phyloP scores from a whole-genome alignment of 768 basidiomycete species.

The Pleurotus salmoneostramineus region DNA sequence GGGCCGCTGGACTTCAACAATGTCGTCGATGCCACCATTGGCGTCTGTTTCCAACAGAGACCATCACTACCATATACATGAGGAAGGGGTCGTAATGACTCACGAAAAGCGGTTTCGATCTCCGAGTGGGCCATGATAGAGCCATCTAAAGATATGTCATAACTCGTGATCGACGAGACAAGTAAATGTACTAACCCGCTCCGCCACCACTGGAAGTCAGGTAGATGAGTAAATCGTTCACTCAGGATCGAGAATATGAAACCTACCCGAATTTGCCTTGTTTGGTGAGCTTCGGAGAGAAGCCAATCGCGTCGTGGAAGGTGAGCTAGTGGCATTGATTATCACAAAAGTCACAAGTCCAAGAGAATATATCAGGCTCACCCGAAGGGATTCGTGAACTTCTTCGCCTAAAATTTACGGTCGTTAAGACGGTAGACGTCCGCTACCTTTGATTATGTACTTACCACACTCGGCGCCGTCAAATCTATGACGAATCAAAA shows the following conservation, averaged over 20 bases:
- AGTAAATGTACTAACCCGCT: constrained; percentile 11
- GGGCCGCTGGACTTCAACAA: constrained; percentile 23
- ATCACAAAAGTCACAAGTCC: not conserved
- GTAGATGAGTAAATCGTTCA: not conserved
- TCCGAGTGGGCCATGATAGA: constrained; percentile 21
- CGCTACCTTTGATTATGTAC: not conserved
- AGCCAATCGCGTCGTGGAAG: constrained; percentile 29
- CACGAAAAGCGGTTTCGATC: constrained; percentile 18
- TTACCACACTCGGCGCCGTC: constrained; percentile 27
- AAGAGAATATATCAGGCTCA: not conserved
- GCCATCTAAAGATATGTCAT: constrained; percentile 13
- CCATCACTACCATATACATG: not conserved
- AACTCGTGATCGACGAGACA: not conserved
- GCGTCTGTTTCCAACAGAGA: constrained; percentile 12
- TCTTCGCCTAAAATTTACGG: constrained; percentile 18
- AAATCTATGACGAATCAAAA: constrained; percentile 14
- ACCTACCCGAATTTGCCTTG: constrained; percentile 20
- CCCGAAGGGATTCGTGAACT: constrained; percentile 23
- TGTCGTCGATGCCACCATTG: constrained; percentile 25
- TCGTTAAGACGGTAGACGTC: not conserved
- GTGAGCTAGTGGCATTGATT: constrained; percentile 14
- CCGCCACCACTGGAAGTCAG: constrained; percentile 15
- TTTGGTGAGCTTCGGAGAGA: constrained; percentile 18
- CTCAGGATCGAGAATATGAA: not conserved
- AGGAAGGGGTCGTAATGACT: not conserved